Conservation (phyloP, 2,329 filamentous ascomycete genomes). For the Fusarium secorum region DNA sequence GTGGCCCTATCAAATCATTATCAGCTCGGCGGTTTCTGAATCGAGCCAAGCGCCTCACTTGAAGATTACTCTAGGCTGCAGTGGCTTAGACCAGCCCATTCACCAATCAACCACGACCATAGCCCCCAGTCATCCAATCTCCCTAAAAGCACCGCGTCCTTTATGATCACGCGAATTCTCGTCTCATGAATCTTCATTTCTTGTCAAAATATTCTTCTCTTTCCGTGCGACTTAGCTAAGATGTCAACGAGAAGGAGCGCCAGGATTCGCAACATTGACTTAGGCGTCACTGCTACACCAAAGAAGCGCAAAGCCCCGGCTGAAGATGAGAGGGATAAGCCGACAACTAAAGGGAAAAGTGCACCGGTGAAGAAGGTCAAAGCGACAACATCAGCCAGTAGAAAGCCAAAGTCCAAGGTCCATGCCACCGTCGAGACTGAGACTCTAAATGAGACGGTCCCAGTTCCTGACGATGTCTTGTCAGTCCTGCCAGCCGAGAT, state of each 20-base stretch:
- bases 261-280: neutral
- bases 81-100: neutral
- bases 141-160: neutral
- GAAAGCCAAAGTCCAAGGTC: rapidly evolving
- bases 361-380: rapidly evolving
- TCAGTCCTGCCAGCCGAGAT: conserved; percentile 5
- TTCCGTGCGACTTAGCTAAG: rapidly evolving
- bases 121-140: neutral
- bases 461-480: neutral
- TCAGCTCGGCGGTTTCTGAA: neutral
- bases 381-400: rapidly evolving
- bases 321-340: neutral
- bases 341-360: neutral
- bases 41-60: neutral
- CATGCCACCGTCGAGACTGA: rapidly evolving
- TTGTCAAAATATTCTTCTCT: neutral
- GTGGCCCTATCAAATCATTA: neutral
- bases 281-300: neutral
- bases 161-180: neutral
- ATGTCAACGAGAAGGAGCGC: neutral
- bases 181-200: neutral
- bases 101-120: neutral
- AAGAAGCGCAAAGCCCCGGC: neutral
- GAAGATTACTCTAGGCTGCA: neutral
- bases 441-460: rapidly evolving